A percentile compares a stretch with the other conserved stretches of the same genome.
phyloP scores from a whole-genome alignment of 768 basidiomycete species.

The Calocybe gangraenosa region DNA sequence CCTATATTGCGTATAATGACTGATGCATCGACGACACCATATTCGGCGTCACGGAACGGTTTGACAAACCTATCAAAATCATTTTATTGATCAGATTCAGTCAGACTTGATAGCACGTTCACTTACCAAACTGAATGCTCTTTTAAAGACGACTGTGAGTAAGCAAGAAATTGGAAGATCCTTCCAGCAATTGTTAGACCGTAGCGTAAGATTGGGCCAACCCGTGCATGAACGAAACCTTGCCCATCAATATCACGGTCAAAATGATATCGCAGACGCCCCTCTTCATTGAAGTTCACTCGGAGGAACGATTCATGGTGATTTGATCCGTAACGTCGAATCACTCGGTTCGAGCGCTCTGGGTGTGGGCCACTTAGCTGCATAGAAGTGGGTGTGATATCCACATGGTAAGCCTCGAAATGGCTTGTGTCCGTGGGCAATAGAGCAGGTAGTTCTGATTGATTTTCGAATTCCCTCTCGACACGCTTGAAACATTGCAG shows the following conservation, averaged over 20 bases:
- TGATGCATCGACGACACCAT: constrained; percentile 32
- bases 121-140: constrained; percentile 55
- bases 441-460: constrained; percentile 19
- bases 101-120: background rate
- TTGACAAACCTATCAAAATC: constrained; percentile 54
- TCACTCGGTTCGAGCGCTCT: constrained; percentile 60
- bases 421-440: constrained; percentile 27
- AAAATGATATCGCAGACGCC: constrained; percentile 44
- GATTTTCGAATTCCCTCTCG: constrained; percentile 21
- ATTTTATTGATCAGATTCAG: background rate
- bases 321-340: constrained; percentile 42
- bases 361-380: constrained; percentile 49
- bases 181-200: constrained; percentile 55
- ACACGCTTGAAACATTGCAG: constrained; percentile 26
- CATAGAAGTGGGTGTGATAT: constrained; percentile 53
- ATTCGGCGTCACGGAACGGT: constrained; percentile 36
- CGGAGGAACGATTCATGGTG: constrained; percentile 56
- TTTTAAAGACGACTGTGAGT: constrained; percentile 73
- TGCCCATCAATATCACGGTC: constrained; percentile 54
- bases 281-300: constrained; percentile 62
- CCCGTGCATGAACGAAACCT: constrained; percentile 42
- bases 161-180: constrained; percentile 60
- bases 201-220: constrained; percentile 39
- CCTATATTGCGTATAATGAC: constrained; percentile 55
- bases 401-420: constrained; percentile 43